These are phyloP conservation scores for Amanita thiersii DNA, from an alignment of 768 basidiomycete genomes.

Conservation along the genomic window DNA sequence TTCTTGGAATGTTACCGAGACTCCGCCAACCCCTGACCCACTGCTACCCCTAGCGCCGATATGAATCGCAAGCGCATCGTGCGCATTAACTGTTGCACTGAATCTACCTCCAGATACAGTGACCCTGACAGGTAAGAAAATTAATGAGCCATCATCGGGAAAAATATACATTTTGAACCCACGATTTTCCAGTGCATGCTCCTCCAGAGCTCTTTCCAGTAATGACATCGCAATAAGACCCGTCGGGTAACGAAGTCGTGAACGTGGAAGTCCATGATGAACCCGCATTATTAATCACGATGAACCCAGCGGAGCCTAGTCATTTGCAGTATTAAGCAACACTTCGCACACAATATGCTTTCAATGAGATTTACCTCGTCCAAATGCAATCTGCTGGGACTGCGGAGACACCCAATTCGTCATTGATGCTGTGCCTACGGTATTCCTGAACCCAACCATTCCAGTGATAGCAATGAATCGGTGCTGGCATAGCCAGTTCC, in stretches of 20 bases:
- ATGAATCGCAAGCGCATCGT: constrained; percentile 51
- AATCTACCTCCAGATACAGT: constrained; percentile 43
- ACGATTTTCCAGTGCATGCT: constrained; percentile 45
- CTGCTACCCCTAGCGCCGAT: constrained; percentile 25
- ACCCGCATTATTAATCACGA: constrained; percentile 62
- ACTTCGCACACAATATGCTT: background rate
- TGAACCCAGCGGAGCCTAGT: constrained; percentile 46
- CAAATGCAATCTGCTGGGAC: constrained; percentile 58
- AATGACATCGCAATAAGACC: constrained; percentile 59
- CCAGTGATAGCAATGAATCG: constrained; percentile 49
- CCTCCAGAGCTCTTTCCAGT: constrained; percentile 33
- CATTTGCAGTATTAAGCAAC: background rate
- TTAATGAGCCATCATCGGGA: background rate
- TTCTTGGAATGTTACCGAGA: constrained; percentile 42
- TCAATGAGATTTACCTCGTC: constrained; percentile 37
- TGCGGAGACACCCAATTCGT: constrained; percentile 52
- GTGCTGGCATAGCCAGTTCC: constrained; percentile 65
- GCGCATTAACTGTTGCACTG: constrained; percentile 38
- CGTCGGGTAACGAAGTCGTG: constrained; percentile 46
- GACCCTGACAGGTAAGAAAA: constrained; percentile 24
- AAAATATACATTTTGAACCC: constrained; percentile 13
- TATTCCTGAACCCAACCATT: constrained; percentile 60
- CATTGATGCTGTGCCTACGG: constrained; percentile 41
- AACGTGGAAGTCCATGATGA: constrained; percentile 48
- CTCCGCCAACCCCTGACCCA: constrained; percentile 13